These are phyloP conservation scores for Mesembryanthemum crystallinum DNA, from an alignment of 148 eudicot species.

Conservation along the genomic window DNA sequence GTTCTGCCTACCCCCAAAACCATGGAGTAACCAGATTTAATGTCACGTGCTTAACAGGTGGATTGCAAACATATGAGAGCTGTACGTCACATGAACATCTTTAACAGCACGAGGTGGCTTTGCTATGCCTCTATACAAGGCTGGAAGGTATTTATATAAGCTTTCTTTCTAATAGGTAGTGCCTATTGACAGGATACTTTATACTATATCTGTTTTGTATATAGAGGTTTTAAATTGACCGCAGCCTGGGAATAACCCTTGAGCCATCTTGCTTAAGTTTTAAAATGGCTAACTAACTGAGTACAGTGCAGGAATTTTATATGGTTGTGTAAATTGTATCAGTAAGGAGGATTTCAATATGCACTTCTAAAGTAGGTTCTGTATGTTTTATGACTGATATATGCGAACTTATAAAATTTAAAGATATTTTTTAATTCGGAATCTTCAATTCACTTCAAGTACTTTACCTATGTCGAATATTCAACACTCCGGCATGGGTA, in stretches of 20 bases:
- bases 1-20: not conserved
- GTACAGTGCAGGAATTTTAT: not conserved
- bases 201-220: not conserved
- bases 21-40: not conserved
- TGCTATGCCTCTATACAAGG: not conserved
- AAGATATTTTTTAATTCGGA: too few relatives aligned
- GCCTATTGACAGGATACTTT: too few relatives aligned
- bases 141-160: not conserved
- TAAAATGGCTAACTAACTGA: not conserved
- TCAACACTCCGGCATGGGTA: too few relatives aligned
- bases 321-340: not conserved
- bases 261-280: conserved; percentile 3
- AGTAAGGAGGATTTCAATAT: not conserved
- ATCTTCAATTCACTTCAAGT: not conserved
- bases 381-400: not conserved
- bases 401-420: not conserved
- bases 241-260: not conserved
- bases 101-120: not conserved
- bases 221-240: not conserved
- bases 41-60: not conserved
- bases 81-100: not conserved
- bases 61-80: conserved; percentile 5
- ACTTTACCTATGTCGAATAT: too few relatives aligned
- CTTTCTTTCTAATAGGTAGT: too few relatives aligned
- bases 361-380: not conserved